Base-by-base conservation (phyloP, 108 stramenopile species). In the Mediolabrus comicus region DNA sequence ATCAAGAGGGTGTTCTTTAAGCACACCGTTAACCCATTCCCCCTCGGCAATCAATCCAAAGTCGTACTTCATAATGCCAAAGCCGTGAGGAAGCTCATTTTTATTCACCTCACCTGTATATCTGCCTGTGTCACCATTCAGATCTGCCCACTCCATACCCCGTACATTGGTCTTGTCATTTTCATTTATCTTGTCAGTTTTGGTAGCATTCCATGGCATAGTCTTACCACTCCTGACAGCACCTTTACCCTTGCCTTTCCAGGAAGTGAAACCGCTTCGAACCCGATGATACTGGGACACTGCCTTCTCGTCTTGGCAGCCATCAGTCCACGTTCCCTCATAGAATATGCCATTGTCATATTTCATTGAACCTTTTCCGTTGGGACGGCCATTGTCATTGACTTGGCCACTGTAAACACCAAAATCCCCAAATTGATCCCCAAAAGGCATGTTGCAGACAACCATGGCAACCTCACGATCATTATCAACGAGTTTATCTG, bases 31-130 rank as follows among this genome's bases (percentile, higher is more conserved):
- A 26, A 65, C 60, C 86, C 86, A 86, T 24, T 79, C 80, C 8
- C 86, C 86, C 9, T 69, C 52, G 41, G 81, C 83, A 24, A 67
- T 52, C 17, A 83, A 62, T 33, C 77, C 81, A 60, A 73, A 65
- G 16, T 82, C 73, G 32, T 84, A 86, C 27, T 67, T 67, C 86
- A 86, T 86, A 12, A 34, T 72, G 5, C 86, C 86, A 10, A 32
- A 24, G n/a, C 81, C 83, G 62, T 84, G 81, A n/a, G 86, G 86
- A 35, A 35, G 12, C 12, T 33, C 13, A 10, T 57, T 28, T 4
- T 32, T 33, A 33, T 57, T 32, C 16, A 57, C 56, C 24, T 57
- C 56, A 33, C 56, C 56, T 2, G 56, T 57, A 10, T 57, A 57
- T 57, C 56, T 25, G 5, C 56, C 56, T 7, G 30, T 7, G 9